A percentile compares a stretch with the other conserved stretches of the same genome.
Evolutionary conservation across 2,329 filamentous ascomycete species (phyloP).

Genomic region (Aspergillus clavatus): DNA sequence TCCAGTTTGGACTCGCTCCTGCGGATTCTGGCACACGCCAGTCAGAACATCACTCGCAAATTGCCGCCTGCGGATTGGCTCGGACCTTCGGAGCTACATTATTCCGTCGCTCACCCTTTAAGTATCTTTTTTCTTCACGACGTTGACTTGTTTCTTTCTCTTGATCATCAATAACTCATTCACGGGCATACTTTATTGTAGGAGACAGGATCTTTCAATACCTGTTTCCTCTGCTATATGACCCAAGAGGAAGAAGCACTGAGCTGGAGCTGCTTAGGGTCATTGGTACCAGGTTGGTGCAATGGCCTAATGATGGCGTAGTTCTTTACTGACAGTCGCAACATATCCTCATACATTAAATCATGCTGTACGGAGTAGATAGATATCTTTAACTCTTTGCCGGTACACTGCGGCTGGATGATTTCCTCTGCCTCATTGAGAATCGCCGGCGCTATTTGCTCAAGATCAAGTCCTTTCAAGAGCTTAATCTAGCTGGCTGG

Average conservation of each 20-base stretch:
- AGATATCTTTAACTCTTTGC: no score
- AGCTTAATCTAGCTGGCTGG: not conserved
- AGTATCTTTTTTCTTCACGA: slow-evolving; percentile 13
- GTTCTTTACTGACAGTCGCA: slow-evolving; percentile 65
- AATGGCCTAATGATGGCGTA: slow-evolving; percentile 50
- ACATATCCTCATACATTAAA: slow-evolving; percentile 38
- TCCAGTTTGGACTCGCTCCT: slow-evolving; percentile 24
- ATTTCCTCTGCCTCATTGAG: no score
- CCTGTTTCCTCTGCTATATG: slow-evolving; percentile 59
- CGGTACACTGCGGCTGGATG: no score
- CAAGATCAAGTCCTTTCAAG: no score
- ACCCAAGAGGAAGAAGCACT: slow-evolving; percentile 57
- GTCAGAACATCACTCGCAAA: slow-evolving; percentile 34
- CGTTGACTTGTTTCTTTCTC: slow-evolving; percentile 32
- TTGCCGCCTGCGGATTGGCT: slow-evolving; percentile 36
- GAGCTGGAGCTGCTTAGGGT: slow-evolving; percentile 62
- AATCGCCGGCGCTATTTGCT: no score
- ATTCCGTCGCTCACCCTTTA: slow-evolving; percentile 25
- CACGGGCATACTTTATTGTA: slow-evolving; percentile 62
- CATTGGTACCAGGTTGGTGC: slow-evolving; percentile 13
- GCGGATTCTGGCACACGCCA: slow-evolving; percentile 31
- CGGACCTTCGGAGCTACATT: slow-evolving; percentile 27
- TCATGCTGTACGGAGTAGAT: not conserved
- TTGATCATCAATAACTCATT: slow-evolving; percentile 50
- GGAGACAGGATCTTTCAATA: slow-evolving; percentile 48